Evolutionary conservation across 371 early-diverging fungal genomes (phyloP), one percentile per base, ranked within the genome.

Genomic region (Mortierella sp.): DNA sequence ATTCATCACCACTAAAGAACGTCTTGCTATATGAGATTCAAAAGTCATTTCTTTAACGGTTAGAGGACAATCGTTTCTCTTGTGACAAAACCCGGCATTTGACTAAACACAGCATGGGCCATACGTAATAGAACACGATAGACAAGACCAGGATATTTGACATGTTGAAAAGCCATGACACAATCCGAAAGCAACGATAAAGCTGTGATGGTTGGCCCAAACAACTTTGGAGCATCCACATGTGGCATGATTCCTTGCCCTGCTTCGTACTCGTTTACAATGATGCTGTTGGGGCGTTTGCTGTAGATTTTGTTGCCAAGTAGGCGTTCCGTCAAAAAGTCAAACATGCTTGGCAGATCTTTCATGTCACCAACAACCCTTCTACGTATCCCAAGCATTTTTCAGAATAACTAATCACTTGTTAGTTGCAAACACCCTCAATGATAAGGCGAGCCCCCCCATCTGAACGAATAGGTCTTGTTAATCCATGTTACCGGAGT

Each of bases 261-360:
- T 9, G 84, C 79, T 63, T 92, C 86, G 64, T 94, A 94, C 76
- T 94, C 93, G 74, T 93, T 93, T 9, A 92, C 86, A n/a, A 92
- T 80, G 32, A 92, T 70, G 69, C 88, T 89, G 69, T 93, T 90
- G 4, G 92, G 92, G 19, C 70, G 68, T 13, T 76, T 58, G 8
- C 74, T 73, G 83, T 87, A 88, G 41, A 87, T 70, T 28, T 59
- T 50, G 38, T 58, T 58, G 0, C 70, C 66, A 61, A 68, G 48
- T 15, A 70, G 60, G 22, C 91, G 89, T 33, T 69, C 67, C 28
- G 87, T 85, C 59, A 91, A 55, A 33, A 72, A 65, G 7, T 70
- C 60, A 22, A 87, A 76, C 76, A 86, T 87, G 2, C 66, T 69
- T 22, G 93, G 93, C 15, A 93, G 76, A 9, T 87, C 84, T 15